Evolutionary conservation across 495 filamentous ascomycete species (phyloP).

Genomic region (Cercophora newfieldiana): DNA sequence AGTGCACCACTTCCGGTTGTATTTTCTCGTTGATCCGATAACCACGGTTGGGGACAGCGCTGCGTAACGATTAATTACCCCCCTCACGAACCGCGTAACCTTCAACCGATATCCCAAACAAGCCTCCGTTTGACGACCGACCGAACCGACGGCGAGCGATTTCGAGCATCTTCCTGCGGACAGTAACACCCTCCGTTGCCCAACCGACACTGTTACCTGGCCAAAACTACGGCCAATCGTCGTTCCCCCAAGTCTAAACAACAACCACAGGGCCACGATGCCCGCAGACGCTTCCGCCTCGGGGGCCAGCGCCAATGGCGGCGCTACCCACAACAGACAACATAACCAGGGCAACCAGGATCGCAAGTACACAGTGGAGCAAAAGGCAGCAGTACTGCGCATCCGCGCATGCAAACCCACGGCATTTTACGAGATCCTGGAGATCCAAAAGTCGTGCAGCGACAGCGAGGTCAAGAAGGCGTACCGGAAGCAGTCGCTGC

Average conservation of each 20-base stretch:
- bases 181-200: neutral
- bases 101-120: neutral
- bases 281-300: conserved; percentile 69
- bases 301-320: conserved; percentile 62
- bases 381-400: conserved; percentile 84
- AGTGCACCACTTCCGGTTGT: neutral
- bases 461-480: conserved; percentile 90
- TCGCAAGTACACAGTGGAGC: conserved; percentile 83
- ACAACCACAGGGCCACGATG: conserved; percentile 51
- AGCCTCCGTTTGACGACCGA: neutral
- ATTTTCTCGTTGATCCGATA: neutral
- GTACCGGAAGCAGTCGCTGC: conserved; percentile 84
- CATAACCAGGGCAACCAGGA: conserved; percentile 95
- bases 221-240: neutral
- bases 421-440: conserved; percentile 89
- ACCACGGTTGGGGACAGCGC: neutral
- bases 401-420: conserved; percentile 81
- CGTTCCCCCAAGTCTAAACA: conserved; percentile 5
- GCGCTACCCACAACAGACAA: conserved; percentile 63
- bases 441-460: conserved; percentile 60
- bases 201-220: neutral
- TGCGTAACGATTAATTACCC: neutral
- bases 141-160: neutral
- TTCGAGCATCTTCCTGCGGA: neutral
- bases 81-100: neutral